Conservation (phyloP, 768 basidiomycete genomes). For the Xerocomellus intermedius region DNA sequence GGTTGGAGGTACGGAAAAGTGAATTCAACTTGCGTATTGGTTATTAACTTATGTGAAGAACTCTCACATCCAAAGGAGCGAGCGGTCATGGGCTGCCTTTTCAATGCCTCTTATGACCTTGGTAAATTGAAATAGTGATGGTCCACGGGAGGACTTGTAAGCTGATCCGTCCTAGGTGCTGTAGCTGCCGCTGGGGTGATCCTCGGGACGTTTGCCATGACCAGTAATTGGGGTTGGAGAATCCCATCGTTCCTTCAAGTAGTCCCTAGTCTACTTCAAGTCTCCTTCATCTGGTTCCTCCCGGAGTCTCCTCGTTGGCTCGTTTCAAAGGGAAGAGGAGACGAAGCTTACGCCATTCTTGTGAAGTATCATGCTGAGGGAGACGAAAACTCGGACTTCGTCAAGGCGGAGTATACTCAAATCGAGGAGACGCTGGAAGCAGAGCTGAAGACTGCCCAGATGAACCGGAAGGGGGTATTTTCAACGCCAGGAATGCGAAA, state of each 20-base stretch:
- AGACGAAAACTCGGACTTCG: constrained; percentile 48
- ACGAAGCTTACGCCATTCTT: constrained; percentile 48
- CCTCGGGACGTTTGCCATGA: constrained; percentile 61
- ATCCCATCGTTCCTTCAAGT: constrained; percentile 61
- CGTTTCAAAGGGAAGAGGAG: constrained; percentile 51
- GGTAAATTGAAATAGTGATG: constrained; percentile 1
- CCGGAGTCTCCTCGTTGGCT: constrained; percentile 70
- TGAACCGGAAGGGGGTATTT: neutral
- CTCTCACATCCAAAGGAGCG: constrained; percentile 25
- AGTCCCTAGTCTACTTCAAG: constrained; percentile 51
- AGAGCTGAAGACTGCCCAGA: constrained; percentile 1
- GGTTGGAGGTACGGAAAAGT: constrained; percentile 15
- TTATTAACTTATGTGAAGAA: constrained; percentile 4
- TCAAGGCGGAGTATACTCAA: constrained; percentile 55
- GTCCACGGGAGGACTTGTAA: too few species aligned
- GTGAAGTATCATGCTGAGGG: constrained; percentile 63
- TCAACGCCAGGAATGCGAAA: constrained; percentile 17
- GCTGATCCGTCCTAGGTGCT: constrained; percentile 11
- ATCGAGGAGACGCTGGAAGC: constrained; percentile 52
- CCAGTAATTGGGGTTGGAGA: constrained; percentile 64
- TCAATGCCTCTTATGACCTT: constrained; percentile 6
- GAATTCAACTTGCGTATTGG: neutral
- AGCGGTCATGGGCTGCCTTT: constrained; percentile 12
- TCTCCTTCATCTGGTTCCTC: constrained; percentile 54
- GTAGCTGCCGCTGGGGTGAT: constrained; percentile 49